These are phyloP conservation scores for Lodderomyces orthopsilosis DNA, from an alignment of 1,139 yeast genomes.

Conservation along the genomic window DNA sequence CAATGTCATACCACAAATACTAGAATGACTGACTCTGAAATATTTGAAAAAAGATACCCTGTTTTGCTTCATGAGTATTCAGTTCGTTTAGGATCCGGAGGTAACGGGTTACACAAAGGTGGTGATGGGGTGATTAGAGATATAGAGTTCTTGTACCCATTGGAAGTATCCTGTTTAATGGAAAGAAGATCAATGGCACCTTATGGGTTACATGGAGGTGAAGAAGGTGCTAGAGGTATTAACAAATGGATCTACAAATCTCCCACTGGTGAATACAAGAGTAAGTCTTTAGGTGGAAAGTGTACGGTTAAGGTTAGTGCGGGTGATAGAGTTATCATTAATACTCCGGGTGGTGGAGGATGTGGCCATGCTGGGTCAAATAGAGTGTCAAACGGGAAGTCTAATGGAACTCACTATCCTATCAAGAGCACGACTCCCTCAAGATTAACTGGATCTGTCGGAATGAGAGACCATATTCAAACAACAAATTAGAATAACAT, in stretches of 20 bases:
- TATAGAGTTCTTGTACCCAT: slow-evolving; percentile 40
- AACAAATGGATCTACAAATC: slow-evolving; percentile 36
- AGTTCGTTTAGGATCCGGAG: slow-evolving; percentile 41
- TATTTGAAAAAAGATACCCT: slow-evolving; percentile 48
- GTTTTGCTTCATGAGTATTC: slow-evolving; percentile 42
- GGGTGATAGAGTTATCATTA: slow-evolving; percentile 43
- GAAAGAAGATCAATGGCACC: slow-evolving; percentile 47
- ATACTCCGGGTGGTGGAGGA: slow-evolving; percentile 54
- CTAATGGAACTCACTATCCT: slow-evolving; percentile 21
- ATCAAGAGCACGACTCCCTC: slow-evolving; percentile 23
- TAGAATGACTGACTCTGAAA: slow-evolving; percentile 46
- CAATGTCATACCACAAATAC: slow-evolving; percentile 51
- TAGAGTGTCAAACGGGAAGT: neutral
- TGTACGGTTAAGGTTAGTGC: slow-evolving; percentile 36
- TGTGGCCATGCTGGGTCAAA: slow-evolving; percentile 24
- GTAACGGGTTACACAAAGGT: slow-evolving; percentile 39
- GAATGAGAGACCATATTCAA: slow-evolving; percentile 30
- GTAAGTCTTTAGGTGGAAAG: slow-evolving; percentile 41
- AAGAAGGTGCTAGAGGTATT: slow-evolving; percentile 37
- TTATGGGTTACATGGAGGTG: slow-evolving; percentile 45
- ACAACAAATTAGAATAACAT: slow-evolving; percentile 26
- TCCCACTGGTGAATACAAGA: slow-evolving; percentile 18
- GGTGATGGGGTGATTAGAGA: slow-evolving; percentile 49
- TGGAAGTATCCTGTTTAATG: slow-evolving; percentile 46
- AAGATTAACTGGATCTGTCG: slow-evolving; percentile 38